Conservation (phyloP, 495 filamentous ascomycete genomes). For the Aspergillus ostianus region DNA sequence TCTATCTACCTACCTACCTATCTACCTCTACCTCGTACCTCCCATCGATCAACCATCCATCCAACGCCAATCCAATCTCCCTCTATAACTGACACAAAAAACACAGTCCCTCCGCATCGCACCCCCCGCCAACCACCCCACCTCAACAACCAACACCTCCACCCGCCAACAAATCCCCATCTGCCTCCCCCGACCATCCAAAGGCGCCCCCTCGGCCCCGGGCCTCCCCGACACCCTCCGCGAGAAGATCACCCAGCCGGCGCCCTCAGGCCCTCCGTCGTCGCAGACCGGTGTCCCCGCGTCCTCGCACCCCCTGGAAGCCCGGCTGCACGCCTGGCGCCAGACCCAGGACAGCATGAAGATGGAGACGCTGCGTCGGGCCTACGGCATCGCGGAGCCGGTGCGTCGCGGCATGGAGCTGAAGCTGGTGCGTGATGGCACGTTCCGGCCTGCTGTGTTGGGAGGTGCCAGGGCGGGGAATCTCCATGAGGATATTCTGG, state of each 20-base stretch:
- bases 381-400: constrained; percentile 91
- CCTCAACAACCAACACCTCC: constrained; percentile 57
- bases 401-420: constrained; percentile 94
- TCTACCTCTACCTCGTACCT: not conserved
- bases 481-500: constrained; percentile 78
- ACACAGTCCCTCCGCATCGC: constrained; percentile 82
- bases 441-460: constrained; percentile 48
- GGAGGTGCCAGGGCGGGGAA: constrained; percentile 39
- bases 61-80: not conserved
- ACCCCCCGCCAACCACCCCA: constrained; percentile 60
- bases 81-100: not conserved
- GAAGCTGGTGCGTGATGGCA: constrained; percentile 67
- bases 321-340: constrained; percentile 80
- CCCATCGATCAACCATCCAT: not conserved
- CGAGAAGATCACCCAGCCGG: constrained; percentile 63
- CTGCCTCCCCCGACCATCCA: constrained; percentile 40
- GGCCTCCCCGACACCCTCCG: constrained; percentile 91
- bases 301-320: constrained; percentile 85
- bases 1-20: constrained; percentile 2
- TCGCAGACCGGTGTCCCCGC: constrained; percentile 42
- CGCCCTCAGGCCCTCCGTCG: constrained; percentile 42
- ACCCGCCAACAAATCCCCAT: constrained; percentile 33
- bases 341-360: constrained; percentile 81
- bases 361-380: constrained; percentile 80
- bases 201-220: constrained; percentile 80